These are phyloP conservation scores for Solanum arcanum DNA, from an alignment of 257 asterid species.

Conservation along the genomic window DNA sequence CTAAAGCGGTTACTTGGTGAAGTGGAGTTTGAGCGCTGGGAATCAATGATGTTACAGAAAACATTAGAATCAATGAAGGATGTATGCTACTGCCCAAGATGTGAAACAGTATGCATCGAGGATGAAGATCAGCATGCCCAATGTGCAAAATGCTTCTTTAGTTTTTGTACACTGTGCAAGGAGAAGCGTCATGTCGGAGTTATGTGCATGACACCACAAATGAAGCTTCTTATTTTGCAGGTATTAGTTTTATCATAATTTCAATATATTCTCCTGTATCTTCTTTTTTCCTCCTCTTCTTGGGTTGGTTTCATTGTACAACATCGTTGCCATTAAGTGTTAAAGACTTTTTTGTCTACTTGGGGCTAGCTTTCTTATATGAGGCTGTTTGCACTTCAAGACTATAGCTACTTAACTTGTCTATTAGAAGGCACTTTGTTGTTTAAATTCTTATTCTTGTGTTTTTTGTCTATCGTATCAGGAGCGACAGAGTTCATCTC, in stretches of 20 bases:
- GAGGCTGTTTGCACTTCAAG: neutral
- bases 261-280: neutral
- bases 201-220: conserved; percentile 63
- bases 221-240: conserved; percentile 59
- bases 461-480: conserved; percentile 17
- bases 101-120: conserved; percentile 80
- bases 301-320: neutral
- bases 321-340: neutral
- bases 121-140: conserved; percentile 77
- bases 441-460: neutral
- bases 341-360: neutral
- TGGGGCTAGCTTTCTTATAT: neutral
- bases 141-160: conserved; percentile 78
- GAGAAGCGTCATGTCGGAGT: conserved; percentile 84
- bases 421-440: neutral
- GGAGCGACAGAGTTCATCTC: conserved; percentile 67
- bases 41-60: conserved; percentile 55
- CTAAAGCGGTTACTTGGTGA: conserved; percentile 60
- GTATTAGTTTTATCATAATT: conserved; percentile 18
- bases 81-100: conserved; percentile 87
- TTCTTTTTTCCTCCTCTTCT: neutral
- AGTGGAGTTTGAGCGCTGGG: conserved; percentile 73
- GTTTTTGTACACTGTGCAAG: conserved; percentile 78
- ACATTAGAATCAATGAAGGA: conserved; percentile 81
- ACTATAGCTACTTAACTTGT: neutral